phyloP scores from a whole-genome alignment of 257 asterid genomes.

The Przewalskia tangutica region DNA sequence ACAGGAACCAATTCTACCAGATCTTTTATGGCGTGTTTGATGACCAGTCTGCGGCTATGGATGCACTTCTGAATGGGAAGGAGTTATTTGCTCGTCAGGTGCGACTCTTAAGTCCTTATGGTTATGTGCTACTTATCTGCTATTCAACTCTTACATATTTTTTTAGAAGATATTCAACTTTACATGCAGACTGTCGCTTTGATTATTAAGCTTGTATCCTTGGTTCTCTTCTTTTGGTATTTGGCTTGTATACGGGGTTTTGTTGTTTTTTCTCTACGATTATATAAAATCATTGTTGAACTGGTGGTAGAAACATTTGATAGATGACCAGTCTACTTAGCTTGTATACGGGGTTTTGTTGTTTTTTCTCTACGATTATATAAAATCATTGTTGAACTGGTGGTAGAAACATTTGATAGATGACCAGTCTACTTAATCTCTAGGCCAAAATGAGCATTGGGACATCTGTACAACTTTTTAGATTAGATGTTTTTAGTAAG shows the following conservation, averaged over 20 bases:
- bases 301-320: background rate
- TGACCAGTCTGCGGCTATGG: slow-evolving; percentile 58
- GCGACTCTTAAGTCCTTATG: background rate
- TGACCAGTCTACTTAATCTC: background rate
- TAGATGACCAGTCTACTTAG: background rate
- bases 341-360: too few relatives aligned
- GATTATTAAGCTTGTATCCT: background rate
- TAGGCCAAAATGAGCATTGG: background rate
- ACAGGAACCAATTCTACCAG: slow-evolving; percentile 67
- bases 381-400: background rate
- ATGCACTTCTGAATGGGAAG: slow-evolving; percentile 67
- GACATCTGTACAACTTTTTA: background rate
- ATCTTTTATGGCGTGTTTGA: slow-evolving; percentile 62
- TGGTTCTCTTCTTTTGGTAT: too few relatives aligned
- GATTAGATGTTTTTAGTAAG: background rate
- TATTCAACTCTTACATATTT: background rate
- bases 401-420: background rate
- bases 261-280: background rate
- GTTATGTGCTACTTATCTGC: background rate
- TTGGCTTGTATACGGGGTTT: too few relatives aligned
- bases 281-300: background rate
- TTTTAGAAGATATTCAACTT: background rate
- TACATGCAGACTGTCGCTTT: background rate
- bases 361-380: too few relatives aligned
- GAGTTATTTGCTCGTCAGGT: slow-evolving; percentile 88